Percentiles rank a stretch among this genome's conserved stretches.
Evolutionary conservation across 1,284 basidiomycete species (phyloP).

Genomic region (Apiotrichum akiyoshidainum): DNA sequence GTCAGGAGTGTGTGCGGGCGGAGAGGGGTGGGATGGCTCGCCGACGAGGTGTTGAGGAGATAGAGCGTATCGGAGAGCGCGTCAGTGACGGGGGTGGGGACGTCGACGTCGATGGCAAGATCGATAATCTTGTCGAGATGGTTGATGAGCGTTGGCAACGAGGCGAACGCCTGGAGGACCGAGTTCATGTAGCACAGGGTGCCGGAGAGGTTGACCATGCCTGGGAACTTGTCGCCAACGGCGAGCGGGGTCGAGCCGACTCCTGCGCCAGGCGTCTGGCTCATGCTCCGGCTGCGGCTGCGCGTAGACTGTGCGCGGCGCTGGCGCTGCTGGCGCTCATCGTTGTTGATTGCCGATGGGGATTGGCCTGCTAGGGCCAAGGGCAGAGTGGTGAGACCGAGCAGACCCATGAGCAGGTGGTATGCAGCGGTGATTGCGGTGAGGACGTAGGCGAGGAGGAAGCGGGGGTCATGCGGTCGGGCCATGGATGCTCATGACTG

Average conservation of each 20-base stretch:
- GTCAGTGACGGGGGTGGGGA: constrained; percentile 77
- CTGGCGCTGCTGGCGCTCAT: neutral
- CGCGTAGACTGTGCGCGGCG: neutral
- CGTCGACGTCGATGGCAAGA: constrained; percentile 69
- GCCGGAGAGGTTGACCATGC: constrained; percentile 87
- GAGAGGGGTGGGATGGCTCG: constrained; percentile 58
- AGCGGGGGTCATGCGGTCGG: constrained; percentile 10
- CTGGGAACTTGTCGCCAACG: constrained; percentile 59
- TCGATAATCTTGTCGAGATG: constrained; percentile 69
- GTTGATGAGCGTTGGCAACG: constrained; percentile 69
- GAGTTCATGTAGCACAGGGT: constrained; percentile 95
- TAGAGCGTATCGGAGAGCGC: constrained; percentile 65
- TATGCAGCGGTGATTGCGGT: neutral
- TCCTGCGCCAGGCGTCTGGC: neutral
- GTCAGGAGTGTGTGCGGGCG: constrained; percentile 68
- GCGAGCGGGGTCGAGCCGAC: too few relatives aligned
- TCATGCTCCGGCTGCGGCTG: neutral
- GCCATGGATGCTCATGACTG: constrained; percentile 10
- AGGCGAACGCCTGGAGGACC: constrained; percentile 83
- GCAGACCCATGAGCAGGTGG: constrained; percentile 10
- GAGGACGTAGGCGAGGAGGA: constrained; percentile 4
- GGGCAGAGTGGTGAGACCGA: neutral
- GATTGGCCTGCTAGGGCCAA: neutral
- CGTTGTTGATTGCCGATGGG: neutral
- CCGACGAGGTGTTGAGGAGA: constrained; percentile 70